These are phyloP conservation scores for Platanthera zijinensis DNA, from an alignment of 106 monocot species.

Conservation along the genomic window DNA sequence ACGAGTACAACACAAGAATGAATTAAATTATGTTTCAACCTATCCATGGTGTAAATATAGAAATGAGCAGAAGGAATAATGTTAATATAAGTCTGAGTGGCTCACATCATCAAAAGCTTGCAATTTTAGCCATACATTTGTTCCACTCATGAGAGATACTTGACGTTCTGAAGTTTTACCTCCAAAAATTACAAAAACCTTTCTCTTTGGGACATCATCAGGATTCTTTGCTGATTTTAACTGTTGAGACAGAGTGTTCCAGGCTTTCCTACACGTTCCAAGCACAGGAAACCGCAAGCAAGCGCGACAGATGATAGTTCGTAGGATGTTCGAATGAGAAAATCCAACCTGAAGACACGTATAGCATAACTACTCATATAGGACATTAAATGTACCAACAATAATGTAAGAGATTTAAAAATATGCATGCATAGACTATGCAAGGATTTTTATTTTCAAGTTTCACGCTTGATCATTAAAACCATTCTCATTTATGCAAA, in stretches of 20 bases:
- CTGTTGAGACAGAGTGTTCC: constrained; percentile 39
- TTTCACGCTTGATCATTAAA: not conserved
- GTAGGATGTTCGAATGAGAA: constrained; percentile 85
- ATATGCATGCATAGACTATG: too few relatives aligned
- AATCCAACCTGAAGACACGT: constrained; percentile 67
- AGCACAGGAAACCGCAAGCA: constrained; percentile 71
- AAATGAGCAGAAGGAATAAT: not conserved
- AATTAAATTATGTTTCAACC: not conserved
- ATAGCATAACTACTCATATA: not conserved
- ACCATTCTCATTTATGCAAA: not conserved
- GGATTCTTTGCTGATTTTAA: constrained; percentile 19
- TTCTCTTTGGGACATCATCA: constrained; percentile 21
- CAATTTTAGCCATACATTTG: constrained; percentile 96
- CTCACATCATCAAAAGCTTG: constrained; percentile 85
- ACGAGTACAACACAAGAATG: not conserved
- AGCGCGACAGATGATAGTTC: constrained; percentile 61
- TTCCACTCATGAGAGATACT: constrained; percentile 98
- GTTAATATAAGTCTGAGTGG: not conserved
- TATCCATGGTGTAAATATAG: not conserved
- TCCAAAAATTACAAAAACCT: constrained; percentile 95
- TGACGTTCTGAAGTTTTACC: constrained; percentile 97
- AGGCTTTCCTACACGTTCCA: constrained; percentile 21
- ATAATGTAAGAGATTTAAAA: not conserved
- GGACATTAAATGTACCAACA: not conserved
- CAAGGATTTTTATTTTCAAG: not conserved